Evolutionary conservation across 1,284 basidiomycete species (phyloP), one percentile per base, ranked within the genome.

Genomic region (Veloporphyrellus conicus): DNA sequence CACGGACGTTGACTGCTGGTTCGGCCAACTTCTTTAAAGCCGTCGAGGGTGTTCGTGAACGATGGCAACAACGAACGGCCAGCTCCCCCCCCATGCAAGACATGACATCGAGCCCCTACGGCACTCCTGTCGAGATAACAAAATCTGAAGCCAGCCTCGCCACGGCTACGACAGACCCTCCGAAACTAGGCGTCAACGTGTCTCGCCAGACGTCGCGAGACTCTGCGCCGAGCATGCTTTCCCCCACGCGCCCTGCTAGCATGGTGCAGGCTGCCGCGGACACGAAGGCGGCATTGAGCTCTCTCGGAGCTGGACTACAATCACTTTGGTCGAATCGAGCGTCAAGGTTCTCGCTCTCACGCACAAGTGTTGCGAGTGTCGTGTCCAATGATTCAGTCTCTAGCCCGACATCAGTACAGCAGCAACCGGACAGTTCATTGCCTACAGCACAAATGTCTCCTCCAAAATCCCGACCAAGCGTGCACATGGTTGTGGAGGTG

Each of bases 11-110:
- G 37, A 79, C 77, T 0, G 77, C 76, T 3, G 87, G 90, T 8
- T 88, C 88, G 1, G 78, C 86, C n/a, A 84, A 79, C 50, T 82
- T 96, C 56, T 85, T 93, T 70, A 90, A 85, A 54, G 90, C 90
- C 0, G 83, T 93, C 18, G 90, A 90, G 60, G 90, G 90, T 27
- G 86, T 93, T 15, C 76, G 82, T n/a, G 87, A 74, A 29, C 73
- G 85, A 36, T 88, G 85, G 83, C 70, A 78, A 36, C 70, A 78
- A 28, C 74, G 81, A 19, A 64, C 70, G 27, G 57, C 69, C 7
- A 69, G 66, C 41, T 68, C 72, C 4, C 58, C 67, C 11, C 62
- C 66, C 3, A 60, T 64, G 28, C 60, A 66, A 27, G 62, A 68
- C 28, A 28, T 50, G 47, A 37, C 57, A 15, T 46, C 53, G 14